Conservation (phyloP, 257 asterid genomes). For the Oldenlandia corymbosa region DNA sequence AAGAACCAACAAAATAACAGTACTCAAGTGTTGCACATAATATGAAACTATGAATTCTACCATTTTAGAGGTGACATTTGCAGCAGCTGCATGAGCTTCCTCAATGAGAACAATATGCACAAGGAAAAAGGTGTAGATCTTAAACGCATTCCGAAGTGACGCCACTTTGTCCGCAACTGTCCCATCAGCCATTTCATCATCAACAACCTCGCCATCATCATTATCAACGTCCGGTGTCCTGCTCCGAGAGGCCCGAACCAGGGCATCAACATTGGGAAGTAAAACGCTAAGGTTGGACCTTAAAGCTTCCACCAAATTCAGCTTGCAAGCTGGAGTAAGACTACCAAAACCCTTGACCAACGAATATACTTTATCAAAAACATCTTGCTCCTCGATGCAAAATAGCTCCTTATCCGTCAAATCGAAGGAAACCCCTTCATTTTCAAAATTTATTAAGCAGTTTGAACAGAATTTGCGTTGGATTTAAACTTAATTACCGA, state of each 20-base stretch:
- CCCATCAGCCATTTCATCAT: slow-evolving; percentile 28
- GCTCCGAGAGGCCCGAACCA: slow-evolving; percentile 31
- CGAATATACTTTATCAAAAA: slow-evolving; percentile 77
- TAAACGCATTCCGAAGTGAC: slow-evolving; percentile 78
- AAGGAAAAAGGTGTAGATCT: slow-evolving; percentile 82
- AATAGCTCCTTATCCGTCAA: slow-evolving; percentile 82
- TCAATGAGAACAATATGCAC: slow-evolving; percentile 62
- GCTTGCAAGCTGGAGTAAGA: slow-evolving; percentile 55
- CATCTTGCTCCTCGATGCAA: slow-evolving; percentile 83
- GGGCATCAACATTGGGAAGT: slow-evolving; percentile 75
- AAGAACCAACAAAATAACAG: not conserved
- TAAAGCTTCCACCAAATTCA: slow-evolving; percentile 74
- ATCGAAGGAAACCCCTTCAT: slow-evolving; percentile 70
- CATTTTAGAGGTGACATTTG: slow-evolving; percentile 47
- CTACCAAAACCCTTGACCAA: slow-evolving; percentile 64
- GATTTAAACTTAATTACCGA: not conserved
- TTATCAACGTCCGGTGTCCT: slow-evolving; percentile 23
- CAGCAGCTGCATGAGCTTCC: slow-evolving; percentile 46
- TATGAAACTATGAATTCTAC: slow-evolving; percentile 2
- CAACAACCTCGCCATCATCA: slow-evolving; percentile 31
- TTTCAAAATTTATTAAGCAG: not conserved
- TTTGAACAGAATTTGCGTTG: not conserved
- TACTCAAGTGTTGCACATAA: not conserved
- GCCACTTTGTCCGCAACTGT: slow-evolving; percentile 53
- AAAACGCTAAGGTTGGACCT: slow-evolving; percentile 89